Percentiles rank a stretch among this genome's conserved stretches.
These are phyloP conservation scores for Candida schatavii DNA, from an alignment of 805 yeast species.

Conservation along the genomic window DNA sequence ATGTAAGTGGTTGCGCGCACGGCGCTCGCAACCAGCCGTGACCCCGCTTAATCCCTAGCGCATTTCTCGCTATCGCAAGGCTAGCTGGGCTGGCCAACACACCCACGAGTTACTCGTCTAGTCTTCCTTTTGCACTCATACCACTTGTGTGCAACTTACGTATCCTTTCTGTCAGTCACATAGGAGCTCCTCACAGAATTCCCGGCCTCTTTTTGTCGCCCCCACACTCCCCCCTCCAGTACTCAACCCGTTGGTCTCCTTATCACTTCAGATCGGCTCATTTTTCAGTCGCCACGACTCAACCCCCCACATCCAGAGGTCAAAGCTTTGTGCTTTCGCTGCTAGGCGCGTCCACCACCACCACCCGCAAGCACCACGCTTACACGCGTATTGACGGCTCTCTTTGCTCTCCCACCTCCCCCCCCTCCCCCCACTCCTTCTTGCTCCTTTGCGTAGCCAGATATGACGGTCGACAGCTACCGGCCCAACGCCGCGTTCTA, in stretches of 20 bases:
- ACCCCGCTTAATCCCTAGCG: conserved; percentile 4
- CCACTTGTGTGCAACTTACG: too few relatives aligned
- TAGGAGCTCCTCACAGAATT: too few relatives aligned
- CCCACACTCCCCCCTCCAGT: neutral
- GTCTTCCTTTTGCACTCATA: too few relatives aligned
- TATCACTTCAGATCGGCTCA: too few relatives aligned
- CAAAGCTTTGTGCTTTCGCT: too few relatives aligned
- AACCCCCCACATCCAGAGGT: too few relatives aligned
- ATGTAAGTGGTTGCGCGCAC: neutral
- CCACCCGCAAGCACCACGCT: neutral
- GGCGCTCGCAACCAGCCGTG: conserved; percentile 5
- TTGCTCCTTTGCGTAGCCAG: neutral
- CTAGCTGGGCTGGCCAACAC: too few relatives aligned
- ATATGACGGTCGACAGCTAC: neutral
- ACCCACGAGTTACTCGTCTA: too few relatives aligned
- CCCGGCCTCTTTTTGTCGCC: neutral
- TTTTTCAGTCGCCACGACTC: too few relatives aligned
- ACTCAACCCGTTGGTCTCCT: too few relatives aligned
- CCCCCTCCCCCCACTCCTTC: neutral
- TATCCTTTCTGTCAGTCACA: too few relatives aligned
- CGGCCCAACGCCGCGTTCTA: conserved; percentile 5
- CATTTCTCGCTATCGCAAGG: neutral
- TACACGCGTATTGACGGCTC: neutral
- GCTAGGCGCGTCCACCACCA: too few relatives aligned
- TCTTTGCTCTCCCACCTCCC: neutral